Conservation (phyloP, 2,329 filamentous ascomycete genomes). For the Atkinsonella hypoxylon region DNA sequence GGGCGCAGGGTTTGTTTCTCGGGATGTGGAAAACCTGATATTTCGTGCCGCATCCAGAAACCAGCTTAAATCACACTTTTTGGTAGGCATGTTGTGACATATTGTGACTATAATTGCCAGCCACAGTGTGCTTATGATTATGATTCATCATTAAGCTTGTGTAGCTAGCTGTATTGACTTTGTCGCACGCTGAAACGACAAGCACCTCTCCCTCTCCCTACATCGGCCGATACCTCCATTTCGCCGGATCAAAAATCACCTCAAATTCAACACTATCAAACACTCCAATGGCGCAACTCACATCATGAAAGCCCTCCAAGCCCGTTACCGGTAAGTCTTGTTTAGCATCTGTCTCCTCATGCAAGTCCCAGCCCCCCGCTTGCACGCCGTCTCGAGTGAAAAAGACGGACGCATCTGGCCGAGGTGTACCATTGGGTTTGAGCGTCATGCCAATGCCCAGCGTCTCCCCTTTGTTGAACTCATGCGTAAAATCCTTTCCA, state of each 20-base stretch:
- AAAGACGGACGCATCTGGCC: slow-evolving; percentile 36
- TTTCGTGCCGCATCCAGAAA: neutral
- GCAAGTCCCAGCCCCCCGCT: slow-evolving; percentile 55
- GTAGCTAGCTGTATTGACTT: too few relatives aligned
- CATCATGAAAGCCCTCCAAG: slow-evolving; percentile 57
- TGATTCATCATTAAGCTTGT: too few relatives aligned
- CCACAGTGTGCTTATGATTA: too few relatives aligned
- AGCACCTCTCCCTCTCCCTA: neutral
- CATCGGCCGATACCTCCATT: slow-evolving; percentile 41
- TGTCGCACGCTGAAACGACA: too few relatives aligned
- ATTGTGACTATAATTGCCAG: too few relatives aligned
- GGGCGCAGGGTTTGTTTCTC: too few relatives aligned
- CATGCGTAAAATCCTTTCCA: slow-evolving; percentile 53
- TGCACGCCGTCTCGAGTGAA: slow-evolving; percentile 55
- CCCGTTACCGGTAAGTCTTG: slow-evolving; percentile 52
- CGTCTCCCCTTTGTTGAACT: slow-evolving; percentile 53
- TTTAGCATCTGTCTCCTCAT: slow-evolving; percentile 58
- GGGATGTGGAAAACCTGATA: too few relatives aligned
- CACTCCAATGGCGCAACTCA: slow-evolving; percentile 59
- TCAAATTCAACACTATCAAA: slow-evolving; percentile 60
- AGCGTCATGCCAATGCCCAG: slow-evolving; percentile 64
- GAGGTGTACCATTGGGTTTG: slow-evolving; percentile 17
- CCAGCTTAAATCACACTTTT: too few relatives aligned
- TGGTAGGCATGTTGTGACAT: too few relatives aligned
- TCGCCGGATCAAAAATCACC: slow-evolving; percentile 45